A percentile compares a stretch with the other conserved stretches of the same genome.
phyloP scores from a whole-genome alignment of 2,329 filamentous ascomycete species.

The Paecilomyces fulvus region DNA sequence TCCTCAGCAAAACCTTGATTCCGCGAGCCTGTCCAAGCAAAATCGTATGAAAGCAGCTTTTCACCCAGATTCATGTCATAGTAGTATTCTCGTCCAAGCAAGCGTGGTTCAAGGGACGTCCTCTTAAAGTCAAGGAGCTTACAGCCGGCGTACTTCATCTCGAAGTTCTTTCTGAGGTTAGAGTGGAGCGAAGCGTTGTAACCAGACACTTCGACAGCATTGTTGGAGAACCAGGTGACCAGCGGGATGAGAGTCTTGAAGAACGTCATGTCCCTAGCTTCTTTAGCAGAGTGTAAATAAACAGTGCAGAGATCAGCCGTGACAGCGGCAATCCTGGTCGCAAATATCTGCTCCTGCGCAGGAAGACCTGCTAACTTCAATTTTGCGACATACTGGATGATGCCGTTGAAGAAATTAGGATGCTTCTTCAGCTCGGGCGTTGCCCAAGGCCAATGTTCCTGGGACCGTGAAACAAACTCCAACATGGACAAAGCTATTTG shows the following conservation, averaged over 20 bases:
- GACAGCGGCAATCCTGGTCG: constrained; percentile 67
- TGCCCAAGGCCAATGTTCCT: constrained; percentile 94
- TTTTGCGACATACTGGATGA: constrained; percentile 61
- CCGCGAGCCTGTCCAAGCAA: constrained; percentile 61
- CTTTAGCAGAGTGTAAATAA: constrained; percentile 77
- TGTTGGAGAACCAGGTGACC: constrained; percentile 69
- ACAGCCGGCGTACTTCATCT: constrained; percentile 64
- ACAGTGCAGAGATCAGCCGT: constrained; percentile 84
- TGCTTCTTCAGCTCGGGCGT: constrained; percentile 72
- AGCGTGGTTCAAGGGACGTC: constrained; percentile 55
- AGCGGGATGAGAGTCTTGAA: constrained; percentile 65
- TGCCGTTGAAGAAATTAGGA: constrained; percentile 59
- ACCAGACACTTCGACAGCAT: constrained; percentile 66
- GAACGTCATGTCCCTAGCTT: constrained; percentile 60
- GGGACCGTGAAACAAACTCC: constrained; percentile 77
- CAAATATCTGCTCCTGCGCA: constrained; percentile 41
- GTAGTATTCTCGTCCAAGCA: constrained; percentile 69
- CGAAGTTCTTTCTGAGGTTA: constrained; percentile 79
- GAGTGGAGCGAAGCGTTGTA: constrained; percentile 84
- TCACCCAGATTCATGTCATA: constrained; percentile 73
- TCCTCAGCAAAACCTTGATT: constrained; percentile 72
- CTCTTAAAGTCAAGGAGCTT: constrained; percentile 73
- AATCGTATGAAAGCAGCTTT: constrained; percentile 66
- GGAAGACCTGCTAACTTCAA: constrained; percentile 46
- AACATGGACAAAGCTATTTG: constrained; percentile 65